Evolutionary conservation across 148 eudicot species (phyloP).

Genomic region (Spergularia bocconei): DNA sequence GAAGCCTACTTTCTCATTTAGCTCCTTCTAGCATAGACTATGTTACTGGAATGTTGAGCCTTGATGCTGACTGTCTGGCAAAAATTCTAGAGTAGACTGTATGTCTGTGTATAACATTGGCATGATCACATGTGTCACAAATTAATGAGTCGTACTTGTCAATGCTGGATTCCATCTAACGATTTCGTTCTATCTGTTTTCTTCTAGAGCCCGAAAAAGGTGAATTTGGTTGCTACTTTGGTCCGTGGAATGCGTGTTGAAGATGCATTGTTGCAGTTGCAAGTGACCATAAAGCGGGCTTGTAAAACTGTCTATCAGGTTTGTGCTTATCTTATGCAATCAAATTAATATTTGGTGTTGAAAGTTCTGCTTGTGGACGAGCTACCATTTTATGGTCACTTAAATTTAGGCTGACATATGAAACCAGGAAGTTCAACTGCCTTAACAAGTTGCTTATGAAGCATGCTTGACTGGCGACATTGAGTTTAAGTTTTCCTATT

Average conservation of each 20-base stretch:
- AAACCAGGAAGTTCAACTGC: neutral
- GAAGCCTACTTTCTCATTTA: neutral
- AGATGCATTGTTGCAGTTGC: constrained; percentile 94
- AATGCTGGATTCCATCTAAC: constrained; percentile 4
- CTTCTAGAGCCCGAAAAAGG: constrained; percentile 91
- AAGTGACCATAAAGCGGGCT: constrained; percentile 89
- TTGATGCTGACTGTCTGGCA: neutral
- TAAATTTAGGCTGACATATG: neutral
- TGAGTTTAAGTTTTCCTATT: neutral
- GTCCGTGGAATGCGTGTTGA: constrained; percentile 98
- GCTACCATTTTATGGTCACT: neutral
- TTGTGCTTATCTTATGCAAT: constrained; percentile 1
- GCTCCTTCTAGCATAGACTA: neutral
- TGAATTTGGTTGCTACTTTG: constrained; percentile 89
- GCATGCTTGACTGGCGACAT: neutral
- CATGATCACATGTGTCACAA: neutral
- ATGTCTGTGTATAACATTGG: neutral
- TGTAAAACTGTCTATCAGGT: constrained; percentile 92
- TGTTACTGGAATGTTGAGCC: neutral
- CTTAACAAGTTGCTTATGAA: neutral
- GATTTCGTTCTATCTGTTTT: constrained; percentile 6
- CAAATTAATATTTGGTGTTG: neutral
- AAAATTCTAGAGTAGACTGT: neutral
- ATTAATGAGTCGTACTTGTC: neutral
- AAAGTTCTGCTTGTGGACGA: neutral